phyloP scores from a whole-genome alignment of 441 rosid genomes.

The Pelargonium citronellum region DNA sequence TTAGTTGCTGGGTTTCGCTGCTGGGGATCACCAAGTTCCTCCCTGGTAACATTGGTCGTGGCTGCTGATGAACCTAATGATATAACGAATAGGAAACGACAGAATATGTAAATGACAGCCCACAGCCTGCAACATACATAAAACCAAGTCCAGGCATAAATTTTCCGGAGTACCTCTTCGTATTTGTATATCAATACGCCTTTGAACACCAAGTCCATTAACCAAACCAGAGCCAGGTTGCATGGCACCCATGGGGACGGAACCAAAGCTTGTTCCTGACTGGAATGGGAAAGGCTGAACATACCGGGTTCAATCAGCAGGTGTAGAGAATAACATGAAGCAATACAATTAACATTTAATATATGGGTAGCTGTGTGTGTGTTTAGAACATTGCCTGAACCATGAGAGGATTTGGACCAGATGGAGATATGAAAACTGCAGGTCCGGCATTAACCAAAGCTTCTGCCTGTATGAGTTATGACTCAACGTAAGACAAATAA shows the following conservation, averaged over 20 bases:
- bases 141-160: slow-evolving; percentile 10
- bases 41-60: slow-evolving; percentile 31
- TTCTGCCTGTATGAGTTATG: slow-evolving; percentile 46
- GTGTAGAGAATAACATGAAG: slow-evolving; percentile 6
- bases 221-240: slow-evolving; percentile 48
- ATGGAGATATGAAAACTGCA: slow-evolving; percentile 58
- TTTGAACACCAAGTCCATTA: slow-evolving; percentile 49
- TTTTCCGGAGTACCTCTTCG: slow-evolving; percentile 44
- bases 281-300: slow-evolving; percentile 67
- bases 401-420: slow-evolving; percentile 76
- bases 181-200: slow-evolving; percentile 75
- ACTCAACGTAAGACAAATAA: slow-evolving; percentile 12
- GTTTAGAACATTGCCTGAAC: slow-evolving; percentile 50
- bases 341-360: not conserved
- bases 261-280: slow-evolving; percentile 46
- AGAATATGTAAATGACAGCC: not conserved
- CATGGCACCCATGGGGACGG: slow-evolving; percentile 40
- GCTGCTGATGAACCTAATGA: slow-evolving; percentile 38
- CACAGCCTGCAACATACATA: not conserved
- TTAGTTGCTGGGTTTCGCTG: slow-evolving; percentile 32
- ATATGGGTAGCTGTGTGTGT: not conserved
- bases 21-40: slow-evolving; percentile 36
- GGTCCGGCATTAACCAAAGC: slow-evolving; percentile 78
- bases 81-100: slow-evolving; percentile 7
- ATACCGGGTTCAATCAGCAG: slow-evolving; percentile 22